Conservation (phyloP, 805 yeast genomes). For the Spathaspora gorwiae region DNA sequence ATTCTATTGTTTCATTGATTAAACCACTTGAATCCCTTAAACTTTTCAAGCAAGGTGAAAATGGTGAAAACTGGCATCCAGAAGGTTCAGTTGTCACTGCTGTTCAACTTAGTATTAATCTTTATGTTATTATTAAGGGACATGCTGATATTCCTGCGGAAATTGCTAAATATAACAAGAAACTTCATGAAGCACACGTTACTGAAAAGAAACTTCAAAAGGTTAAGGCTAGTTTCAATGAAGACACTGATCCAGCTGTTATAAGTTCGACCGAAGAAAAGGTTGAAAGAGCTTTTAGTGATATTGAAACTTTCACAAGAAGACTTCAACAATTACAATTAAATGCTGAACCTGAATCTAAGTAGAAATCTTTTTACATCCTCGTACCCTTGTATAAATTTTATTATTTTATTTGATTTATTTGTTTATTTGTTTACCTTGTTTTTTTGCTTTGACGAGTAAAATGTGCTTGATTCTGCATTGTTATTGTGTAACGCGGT, state of each 20-base stretch:
- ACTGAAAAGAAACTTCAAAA: slow-evolving; percentile 63
- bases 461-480: too few relatives aligned
- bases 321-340: background rate
- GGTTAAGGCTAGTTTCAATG: slow-evolving; percentile 74
- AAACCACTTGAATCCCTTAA: slow-evolving; percentile 79
- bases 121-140: slow-evolving; percentile 90
- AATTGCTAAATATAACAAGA: slow-evolving; percentile 75
- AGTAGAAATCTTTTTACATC: slow-evolving; percentile 1
- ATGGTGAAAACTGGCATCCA: slow-evolving; percentile 47
- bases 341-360: background rate
- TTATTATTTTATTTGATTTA: too few relatives aligned
- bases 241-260: slow-evolving; percentile 80
- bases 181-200: slow-evolving; percentile 61
- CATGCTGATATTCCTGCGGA: slow-evolving; percentile 91
- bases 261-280: slow-evolving; percentile 69
- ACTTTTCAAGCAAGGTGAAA: slow-evolving; percentile 50
- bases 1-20: slow-evolving; percentile 85
- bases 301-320: slow-evolving; percentile 63
- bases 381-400: too few relatives aligned
- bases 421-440: too few relatives aligned
- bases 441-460: too few relatives aligned
- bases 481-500: too few relatives aligned
- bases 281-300: slow-evolving; percentile 71
- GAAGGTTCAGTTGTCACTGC: slow-evolving; percentile 86
- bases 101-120: slow-evolving; percentile 75